phyloP scores from a whole-genome alignment of 768 basidiomycete species.

The Rhizopogon vinicolor region DNA sequence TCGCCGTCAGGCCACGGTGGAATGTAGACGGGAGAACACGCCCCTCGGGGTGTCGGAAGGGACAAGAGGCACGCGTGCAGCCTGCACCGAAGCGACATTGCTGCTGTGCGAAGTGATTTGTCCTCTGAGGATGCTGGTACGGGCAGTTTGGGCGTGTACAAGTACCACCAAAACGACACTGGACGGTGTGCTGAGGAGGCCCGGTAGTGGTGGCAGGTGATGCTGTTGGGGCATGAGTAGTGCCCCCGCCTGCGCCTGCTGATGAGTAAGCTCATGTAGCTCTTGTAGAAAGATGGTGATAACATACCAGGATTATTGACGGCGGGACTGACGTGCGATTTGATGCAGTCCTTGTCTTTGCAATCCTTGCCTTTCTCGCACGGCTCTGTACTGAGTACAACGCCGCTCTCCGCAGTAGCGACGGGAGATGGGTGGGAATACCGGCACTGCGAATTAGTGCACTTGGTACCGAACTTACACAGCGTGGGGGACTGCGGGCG shows the following conservation, averaged over 20 bases:
- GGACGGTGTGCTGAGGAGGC: slow-evolving; percentile 25
- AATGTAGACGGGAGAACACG: slow-evolving; percentile 76
- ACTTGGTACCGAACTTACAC: slow-evolving; percentile 92
- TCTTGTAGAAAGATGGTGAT: background rate
- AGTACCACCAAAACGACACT: slow-evolving; percentile 65
- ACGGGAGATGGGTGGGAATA: slow-evolving; percentile 97
- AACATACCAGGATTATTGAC: slow-evolving; percentile 55
- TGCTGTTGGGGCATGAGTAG: slow-evolving; percentile 32
- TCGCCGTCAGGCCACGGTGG: slow-evolving; percentile 68
- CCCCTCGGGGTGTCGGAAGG: slow-evolving; percentile 89
- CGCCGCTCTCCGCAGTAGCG: slow-evolving; percentile 89
- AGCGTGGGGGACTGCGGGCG: slow-evolving; percentile 84
- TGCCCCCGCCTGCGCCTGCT: slow-evolving; percentile 24
- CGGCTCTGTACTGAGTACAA: slow-evolving; percentile 90
- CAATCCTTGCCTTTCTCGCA: slow-evolving; percentile 89
- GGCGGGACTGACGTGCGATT: slow-evolving; percentile 88
- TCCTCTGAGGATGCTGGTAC: slow-evolving; percentile 60
- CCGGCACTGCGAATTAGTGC: slow-evolving; percentile 83
- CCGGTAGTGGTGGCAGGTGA: slow-evolving; percentile 24
- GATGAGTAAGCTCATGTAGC: slow-evolving; percentile 9
- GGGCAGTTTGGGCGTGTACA: slow-evolving; percentile 69
- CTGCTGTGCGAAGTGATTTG: slow-evolving; percentile 37
- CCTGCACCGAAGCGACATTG: slow-evolving; percentile 81
- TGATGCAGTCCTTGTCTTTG: slow-evolving; percentile 90
- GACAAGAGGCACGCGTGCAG: slow-evolving; percentile 83